Evolutionary conservation across 148 eudicot genomes (phyloP).

Genomic region (Cornus controversa): DNA sequence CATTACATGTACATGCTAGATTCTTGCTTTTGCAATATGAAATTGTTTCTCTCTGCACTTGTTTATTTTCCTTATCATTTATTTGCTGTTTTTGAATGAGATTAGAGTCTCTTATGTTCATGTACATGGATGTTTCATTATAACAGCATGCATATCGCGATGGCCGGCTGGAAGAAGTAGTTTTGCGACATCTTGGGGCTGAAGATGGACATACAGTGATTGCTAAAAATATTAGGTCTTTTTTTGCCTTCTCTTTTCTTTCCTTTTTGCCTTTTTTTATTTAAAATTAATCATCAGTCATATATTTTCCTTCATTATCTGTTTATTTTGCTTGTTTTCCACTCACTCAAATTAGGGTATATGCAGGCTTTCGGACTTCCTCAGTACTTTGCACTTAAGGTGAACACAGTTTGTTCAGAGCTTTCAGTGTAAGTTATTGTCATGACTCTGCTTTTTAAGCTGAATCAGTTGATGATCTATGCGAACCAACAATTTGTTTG

Average conservation of each 20-base stretch:
- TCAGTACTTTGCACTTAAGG: slow-evolving; percentile 46
- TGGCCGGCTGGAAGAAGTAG: slow-evolving; percentile 79
- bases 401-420: slow-evolving; percentile 29
- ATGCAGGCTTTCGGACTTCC: slow-evolving; percentile 70
- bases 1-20: too few species aligned
- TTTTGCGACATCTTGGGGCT: slow-evolving; percentile 74
- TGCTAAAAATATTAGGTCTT: slow-evolving; percentile 67
- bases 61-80: background rate
- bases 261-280: background rate
- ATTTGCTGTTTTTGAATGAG: background rate
- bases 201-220: slow-evolving; percentile 77
- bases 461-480: background rate
- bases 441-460: background rate
- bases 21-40: background rate
- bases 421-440: slow-evolving; percentile 32
- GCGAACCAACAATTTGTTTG: background rate
- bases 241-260: background rate
- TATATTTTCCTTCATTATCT: background rate
- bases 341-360: background rate
- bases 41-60: background rate
- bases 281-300: background rate
- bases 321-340: background rate
- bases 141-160: slow-evolving; percentile 86
- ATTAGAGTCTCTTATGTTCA: background rate
- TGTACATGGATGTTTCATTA: background rate